Base-by-base conservation (phyloP, 1,139 yeast genomes). In the Candida sanyaensis region DNA sequence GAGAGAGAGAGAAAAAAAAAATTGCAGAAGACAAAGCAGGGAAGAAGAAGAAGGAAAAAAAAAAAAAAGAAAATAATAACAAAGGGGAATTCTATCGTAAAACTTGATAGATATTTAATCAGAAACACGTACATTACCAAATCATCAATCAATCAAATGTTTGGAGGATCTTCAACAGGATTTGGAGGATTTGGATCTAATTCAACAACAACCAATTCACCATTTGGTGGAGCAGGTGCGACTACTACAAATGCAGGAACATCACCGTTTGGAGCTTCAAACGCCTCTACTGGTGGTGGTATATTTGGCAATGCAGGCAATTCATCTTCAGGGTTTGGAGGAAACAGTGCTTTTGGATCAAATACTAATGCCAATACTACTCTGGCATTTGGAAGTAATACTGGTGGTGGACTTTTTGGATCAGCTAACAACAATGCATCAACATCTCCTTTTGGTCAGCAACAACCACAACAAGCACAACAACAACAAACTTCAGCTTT, bases 141-240 rank as follows among this genome's bases (percentile, higher is more conserved):
- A 11, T 27, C 41, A 43, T 41, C 48, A 42, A 37, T 48, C 23
- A 33, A 26, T 24, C 40, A 31, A 44, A 77, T 77, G 82, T 78
- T 78, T 66, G 79, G 80, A 44, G 63, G 78, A 42, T 57, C 73
- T 49, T 65, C 64, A 13, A 75, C 84, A 29, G 87, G 87, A 13
- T 82, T 82, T 59, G 87, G 87, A 36, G 86, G 86, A 29, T 83
- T 83, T 64, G 86, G 86, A 17, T 58, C 67, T 36, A 60, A 65
- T 45, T 56, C 63, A 44, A 56, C 61, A 49, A 64, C 61, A 48
- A 53, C 63, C 41, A 61, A 62, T 32, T 65, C 75, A 3, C 72
- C 76, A 1, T 74, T 74, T 55, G 57, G 56, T 13, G 52, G 52
- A 12, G 51, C 57, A 46, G 56, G 55, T 29, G 55, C 53, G 13